Base-by-base conservation (phyloP, 768 basidiomycete genomes). In the Tubosaeta sp. region DNA sequence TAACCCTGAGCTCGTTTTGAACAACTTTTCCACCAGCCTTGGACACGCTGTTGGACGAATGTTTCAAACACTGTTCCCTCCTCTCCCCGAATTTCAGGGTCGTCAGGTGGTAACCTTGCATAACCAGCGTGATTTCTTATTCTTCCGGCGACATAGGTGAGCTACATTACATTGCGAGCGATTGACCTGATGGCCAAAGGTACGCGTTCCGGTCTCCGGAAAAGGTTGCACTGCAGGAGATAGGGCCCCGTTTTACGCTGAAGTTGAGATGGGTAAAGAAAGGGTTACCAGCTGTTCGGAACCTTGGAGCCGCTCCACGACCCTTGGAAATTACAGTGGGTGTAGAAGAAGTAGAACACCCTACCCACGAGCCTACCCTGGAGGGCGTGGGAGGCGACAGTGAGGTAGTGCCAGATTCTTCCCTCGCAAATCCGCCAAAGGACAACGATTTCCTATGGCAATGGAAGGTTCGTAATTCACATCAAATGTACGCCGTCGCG, bases 111-210 rank as follows among this genome's bases (percentile, higher is more conserved):
- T 98, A 12, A 97, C 95, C 3, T 76, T 98, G 17, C 97, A 98
- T 65, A 97, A 97, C 64, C 94, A 97, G 67, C 83, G 97, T 43
- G 97, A 99, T 73, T 99, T 98, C 71, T 72, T 99, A 52, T 99
- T 99, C 75, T 95, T 99, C 76, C 76, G 97, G 57, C 78, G 97
- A 52, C 97, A 98, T 75, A 82, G 97, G 85, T 95, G 54, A 48
- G 81, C 64, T 42, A 55, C 7, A 48, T 55, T 29, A 26, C 7
- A 47, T 1, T 32, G 7, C 43, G 8, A 43, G 52, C 27, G 27
- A 14, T 17, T 6, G 35, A 39, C 2, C 54, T 65, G 22, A 68
- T 26, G 19, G 16, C 43, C 26, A 13, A 52, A 95, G 91, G 62
- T 95, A 94, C 69, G 93, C 92, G 37, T 98, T 95, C 72, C 84